These are phyloP conservation scores for Entomortierella beljakovae DNA, from an alignment of 192 early-diverging fungal species.

Conservation along the genomic window DNA sequence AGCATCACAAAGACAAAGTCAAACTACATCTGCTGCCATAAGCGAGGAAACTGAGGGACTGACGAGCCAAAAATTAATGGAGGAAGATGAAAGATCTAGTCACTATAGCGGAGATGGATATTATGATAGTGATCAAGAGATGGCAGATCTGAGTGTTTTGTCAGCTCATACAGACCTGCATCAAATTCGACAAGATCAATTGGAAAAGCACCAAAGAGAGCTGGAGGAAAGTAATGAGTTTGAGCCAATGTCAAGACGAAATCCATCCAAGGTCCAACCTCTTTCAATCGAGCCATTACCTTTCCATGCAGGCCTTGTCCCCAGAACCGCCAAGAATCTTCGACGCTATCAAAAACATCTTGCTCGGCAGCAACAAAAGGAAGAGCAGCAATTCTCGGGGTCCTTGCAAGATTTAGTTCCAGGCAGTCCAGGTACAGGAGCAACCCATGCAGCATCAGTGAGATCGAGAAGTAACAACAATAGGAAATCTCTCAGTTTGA, in stretches of 20 bases:
- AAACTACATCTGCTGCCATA: slow-evolving; percentile 8
- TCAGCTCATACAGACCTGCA: slow-evolving; percentile 18
- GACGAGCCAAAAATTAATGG: slow-evolving; percentile 11
- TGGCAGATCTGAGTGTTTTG: slow-evolving; percentile 16
- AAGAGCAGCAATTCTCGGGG: neutral
- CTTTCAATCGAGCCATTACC: slow-evolving; percentile 46
- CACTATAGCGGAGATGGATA: slow-evolving; percentile 7
- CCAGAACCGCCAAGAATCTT: slow-evolving; percentile 16
- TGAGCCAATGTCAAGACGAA: neutral
- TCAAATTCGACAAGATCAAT: slow-evolving; percentile 10
- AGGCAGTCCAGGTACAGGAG: neutral
- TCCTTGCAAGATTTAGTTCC: neutral
- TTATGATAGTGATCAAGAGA: slow-evolving; percentile 26
- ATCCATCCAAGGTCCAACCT: slow-evolving; percentile 43
- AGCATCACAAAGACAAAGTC: slow-evolving; percentile 8
- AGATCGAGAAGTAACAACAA: neutral
- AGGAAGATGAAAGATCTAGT: slow-evolving; percentile 5
- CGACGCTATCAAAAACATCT: slow-evolving; percentile 25
- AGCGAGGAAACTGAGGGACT: slow-evolving; percentile 21
- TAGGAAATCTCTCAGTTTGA: neutral
- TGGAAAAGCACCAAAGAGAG: slow-evolving; percentile 10
- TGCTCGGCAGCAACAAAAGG: slow-evolving; percentile 8
- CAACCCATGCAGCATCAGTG: neutral
- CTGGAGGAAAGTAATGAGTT: neutral
- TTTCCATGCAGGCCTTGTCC: slow-evolving; percentile 35